Evolutionary conservation across 352 stramenopile species (phyloP), one percentile per base, ranked within the genome.

Genomic region (Globisporangium parvum): DNA sequence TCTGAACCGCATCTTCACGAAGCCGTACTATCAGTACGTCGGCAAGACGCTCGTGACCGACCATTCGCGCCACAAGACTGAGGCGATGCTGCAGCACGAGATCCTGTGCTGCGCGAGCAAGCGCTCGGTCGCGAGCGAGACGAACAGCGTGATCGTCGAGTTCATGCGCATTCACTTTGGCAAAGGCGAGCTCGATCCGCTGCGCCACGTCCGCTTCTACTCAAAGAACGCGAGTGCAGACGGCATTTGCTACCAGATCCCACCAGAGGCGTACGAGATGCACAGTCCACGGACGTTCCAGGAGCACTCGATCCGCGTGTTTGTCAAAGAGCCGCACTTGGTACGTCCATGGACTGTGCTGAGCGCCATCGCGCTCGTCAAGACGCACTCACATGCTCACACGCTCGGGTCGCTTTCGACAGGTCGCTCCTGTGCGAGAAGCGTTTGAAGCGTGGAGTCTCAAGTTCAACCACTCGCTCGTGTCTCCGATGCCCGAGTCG

Each of bases 131-230:
- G 9, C 67, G 2, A 40, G 73, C 14, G 64, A 86, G 17, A 73
- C 65, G 18, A 61, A 87, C 0, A 59, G 77, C 18, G 60, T 96
- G 6, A 92, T 96, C 41, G 56, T 93, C 14, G 80, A 96, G 50
- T 80, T 90, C 48, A 84, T 93, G 56, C 66, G 67, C 12, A 67
- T 93, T 21, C 84, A 96, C 51, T 87, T 80, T 48, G 88, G 88
- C n/a, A 95, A 96, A 53, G 82, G 81, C 1, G 70, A 74, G 1
- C 47, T 76, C 10, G 84, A 96, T 51, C 88, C 87, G 24, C 53
- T 96, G 4, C 56, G 79, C 14, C 57, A 81, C 24, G 70, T 92
- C 6, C 74, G 82, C 11, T 96, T 96, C 47, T 96, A 91, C 60
- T 70, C 69, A 10, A 91, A 94, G 66, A 73, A 80, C 41, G 76